These are phyloP conservation scores for Salvia sclarea DNA, from an alignment of 305 asterid species.

Conservation along the genomic window DNA sequence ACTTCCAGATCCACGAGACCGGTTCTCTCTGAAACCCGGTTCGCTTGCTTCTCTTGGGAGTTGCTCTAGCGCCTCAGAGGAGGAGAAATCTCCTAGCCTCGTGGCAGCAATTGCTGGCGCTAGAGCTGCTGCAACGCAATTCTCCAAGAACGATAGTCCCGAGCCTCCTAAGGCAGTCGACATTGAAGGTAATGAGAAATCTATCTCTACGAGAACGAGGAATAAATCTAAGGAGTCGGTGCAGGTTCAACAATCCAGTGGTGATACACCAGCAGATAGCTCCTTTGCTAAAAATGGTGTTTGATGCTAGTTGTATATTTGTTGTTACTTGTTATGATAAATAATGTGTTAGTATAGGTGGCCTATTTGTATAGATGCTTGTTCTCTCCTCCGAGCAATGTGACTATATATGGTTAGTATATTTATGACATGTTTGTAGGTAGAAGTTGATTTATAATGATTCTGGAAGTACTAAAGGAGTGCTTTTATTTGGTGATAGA, in stretches of 20 bases:
- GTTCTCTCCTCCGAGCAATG: neutral
- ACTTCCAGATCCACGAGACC: conserved; percentile 59
- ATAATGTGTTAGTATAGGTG: neutral
- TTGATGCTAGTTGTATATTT: neutral
- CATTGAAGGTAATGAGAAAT: conserved; percentile 27
- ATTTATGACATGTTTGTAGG: too few relatives aligned
- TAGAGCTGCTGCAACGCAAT: conserved; percentile 78
- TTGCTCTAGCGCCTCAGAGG: conserved; percentile 34
- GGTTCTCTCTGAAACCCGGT: conserved; percentile 65
- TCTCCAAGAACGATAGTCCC: conserved; percentile 41
- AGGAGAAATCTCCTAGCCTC: conserved; percentile 53
- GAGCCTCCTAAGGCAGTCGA: conserved; percentile 3
- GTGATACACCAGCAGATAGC: conserved; percentile 19
- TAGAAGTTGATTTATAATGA: too few relatives aligned
- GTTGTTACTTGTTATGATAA: neutral
- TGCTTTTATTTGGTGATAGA: too few relatives aligned
- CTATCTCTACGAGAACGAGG: conserved; percentile 44
- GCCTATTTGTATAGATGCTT: neutral
- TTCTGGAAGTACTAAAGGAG: too few relatives aligned
- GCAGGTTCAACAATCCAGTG: conserved; percentile 14
- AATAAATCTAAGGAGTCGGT: conserved; percentile 25
- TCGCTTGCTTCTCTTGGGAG: conserved; percentile 45
- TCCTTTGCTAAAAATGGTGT: conserved; percentile 4
- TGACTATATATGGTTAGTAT: too few relatives aligned
- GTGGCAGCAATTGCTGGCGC: conserved; percentile 79